These are phyloP conservation scores for Rhynchosporium secalis DNA, from an alignment of 2,329 filamentous ascomycete species.

Conservation along the genomic window DNA sequence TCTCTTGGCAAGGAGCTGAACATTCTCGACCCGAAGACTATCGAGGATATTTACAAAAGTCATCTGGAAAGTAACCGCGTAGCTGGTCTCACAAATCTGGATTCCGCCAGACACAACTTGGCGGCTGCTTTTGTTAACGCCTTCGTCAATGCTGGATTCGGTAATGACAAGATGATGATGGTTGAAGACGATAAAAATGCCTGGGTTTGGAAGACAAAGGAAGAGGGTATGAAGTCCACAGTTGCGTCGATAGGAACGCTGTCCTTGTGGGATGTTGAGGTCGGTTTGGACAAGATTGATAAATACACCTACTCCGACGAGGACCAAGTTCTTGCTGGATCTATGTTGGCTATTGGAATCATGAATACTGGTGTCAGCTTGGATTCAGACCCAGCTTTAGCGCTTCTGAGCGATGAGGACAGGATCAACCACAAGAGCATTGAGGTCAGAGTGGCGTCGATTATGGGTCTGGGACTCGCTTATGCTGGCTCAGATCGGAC, in stretches of 20 bases:
- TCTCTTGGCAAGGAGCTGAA: constrained; percentile 93
- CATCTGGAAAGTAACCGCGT: constrained; percentile 95
- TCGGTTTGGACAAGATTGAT: constrained; percentile 89
- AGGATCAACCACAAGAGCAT: constrained; percentile 78
- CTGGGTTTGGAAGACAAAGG: constrained; percentile 99
- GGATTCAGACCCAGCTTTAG: constrained; percentile 87
- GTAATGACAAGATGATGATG: constrained; percentile 97
- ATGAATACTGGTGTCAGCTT: constrained; percentile 90
- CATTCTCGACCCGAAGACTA: constrained; percentile 92
- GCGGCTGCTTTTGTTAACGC: constrained; percentile 95
- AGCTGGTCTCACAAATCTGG: constrained; percentile 88
- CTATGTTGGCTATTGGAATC: constrained; percentile 90
- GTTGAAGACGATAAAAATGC: constrained; percentile 83
- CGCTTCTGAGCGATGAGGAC: constrained; percentile 76
- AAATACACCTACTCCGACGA: constrained; percentile 87
- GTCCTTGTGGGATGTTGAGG: constrained; percentile 90
- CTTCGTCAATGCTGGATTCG: constrained; percentile 94
- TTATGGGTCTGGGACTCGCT: constrained; percentile 93
- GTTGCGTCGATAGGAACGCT: constrained; percentile 91
- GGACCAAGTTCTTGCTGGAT: constrained; percentile 84
- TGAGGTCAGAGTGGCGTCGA: constrained; percentile 76
- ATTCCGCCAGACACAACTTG: constrained; percentile 93
- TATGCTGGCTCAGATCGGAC: constrained; percentile 95
- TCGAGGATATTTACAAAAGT: constrained; percentile 99
- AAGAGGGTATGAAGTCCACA: constrained; percentile 95